phyloP scores from a whole-genome alignment of 306 rosid genomes.

The Vigna trinervia region DNA sequence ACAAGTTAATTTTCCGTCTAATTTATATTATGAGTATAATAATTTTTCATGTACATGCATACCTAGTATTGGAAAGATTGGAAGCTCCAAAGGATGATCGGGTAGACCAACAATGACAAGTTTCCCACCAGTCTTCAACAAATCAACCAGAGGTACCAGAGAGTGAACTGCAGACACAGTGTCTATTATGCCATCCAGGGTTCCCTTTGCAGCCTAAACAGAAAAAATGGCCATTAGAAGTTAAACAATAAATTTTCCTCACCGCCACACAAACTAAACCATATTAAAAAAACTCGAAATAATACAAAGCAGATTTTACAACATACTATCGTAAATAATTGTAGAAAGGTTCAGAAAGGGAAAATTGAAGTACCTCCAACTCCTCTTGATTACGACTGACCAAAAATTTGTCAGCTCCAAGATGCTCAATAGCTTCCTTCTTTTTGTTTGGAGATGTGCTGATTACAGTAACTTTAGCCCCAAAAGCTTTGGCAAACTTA shows the following conservation, averaged over 20 bases:
- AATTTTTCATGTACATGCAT: no score
- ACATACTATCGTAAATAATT: neutral
- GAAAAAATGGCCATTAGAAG: neutral
- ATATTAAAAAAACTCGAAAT: no score
- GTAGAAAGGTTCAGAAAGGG: neutral
- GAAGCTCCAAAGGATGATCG: no score
- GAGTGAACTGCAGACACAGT: no score
- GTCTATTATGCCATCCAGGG: slow-evolving; percentile 51
- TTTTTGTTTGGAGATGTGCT: slow-evolving; percentile 48
- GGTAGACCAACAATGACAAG: no score
- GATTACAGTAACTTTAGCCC: slow-evolving; percentile 50
- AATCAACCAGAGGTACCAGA: no score
- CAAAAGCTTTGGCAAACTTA: slow-evolving; percentile 46
- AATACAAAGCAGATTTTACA: neutral
- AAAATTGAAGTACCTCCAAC: slow-evolving; percentile 41
- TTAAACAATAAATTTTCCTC: neutral
- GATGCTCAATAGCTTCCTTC: slow-evolving; percentile 45
- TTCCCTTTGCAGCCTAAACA: slow-evolving; percentile 41
- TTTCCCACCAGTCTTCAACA: no score
- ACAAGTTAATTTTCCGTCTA: no score
- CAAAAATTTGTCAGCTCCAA: slow-evolving; percentile 49
- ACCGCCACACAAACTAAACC: neutral
- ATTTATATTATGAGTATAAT: no score
- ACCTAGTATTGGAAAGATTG: no score
- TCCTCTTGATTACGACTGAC: slow-evolving; percentile 47